phyloP scores from a whole-genome alignment of 768 basidiomycete genomes.

The Mycena chlorophos region DNA sequence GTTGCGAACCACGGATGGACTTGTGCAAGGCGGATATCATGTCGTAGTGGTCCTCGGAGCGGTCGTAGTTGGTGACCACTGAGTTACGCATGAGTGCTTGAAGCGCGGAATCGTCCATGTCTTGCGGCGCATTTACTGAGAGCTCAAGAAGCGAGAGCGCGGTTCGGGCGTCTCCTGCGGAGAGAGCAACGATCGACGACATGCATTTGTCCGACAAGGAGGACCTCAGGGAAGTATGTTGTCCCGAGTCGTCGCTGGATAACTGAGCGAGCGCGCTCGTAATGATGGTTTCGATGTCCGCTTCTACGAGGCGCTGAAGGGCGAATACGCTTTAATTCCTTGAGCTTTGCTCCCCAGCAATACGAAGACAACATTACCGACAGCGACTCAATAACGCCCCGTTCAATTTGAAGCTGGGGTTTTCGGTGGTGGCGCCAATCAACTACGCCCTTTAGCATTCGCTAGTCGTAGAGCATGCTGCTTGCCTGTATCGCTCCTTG shows the following conservation, averaged over 20 bases:
- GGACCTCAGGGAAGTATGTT: conserved; percentile 25
- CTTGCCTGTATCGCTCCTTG: conserved; percentile 68
- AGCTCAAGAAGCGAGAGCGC: conserved; percentile 79
- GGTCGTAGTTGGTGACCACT: conserved; percentile 68
- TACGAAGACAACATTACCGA: conserved; percentile 45
- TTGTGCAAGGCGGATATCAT: conserved; percentile 87
- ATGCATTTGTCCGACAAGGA: conserved; percentile 51
- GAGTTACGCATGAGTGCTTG: conserved; percentile 61
- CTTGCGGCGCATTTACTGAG: conserved; percentile 47
- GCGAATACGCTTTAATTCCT: conserved; percentile 63
- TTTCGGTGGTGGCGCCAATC: conserved; percentile 86
- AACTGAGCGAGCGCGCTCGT: conserved; percentile 44
- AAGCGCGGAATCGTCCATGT: conserved; percentile 47
- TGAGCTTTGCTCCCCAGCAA: conserved; percentile 18
- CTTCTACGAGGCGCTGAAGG: conserved; percentile 63
- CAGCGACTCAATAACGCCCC: conserved; percentile 74
- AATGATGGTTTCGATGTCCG: conserved; percentile 61
- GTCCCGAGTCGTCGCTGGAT: conserved; percentile 21
- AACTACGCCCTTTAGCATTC: conserved; percentile 39
- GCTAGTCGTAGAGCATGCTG: conserved; percentile 5
- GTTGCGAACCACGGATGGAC: conserved; percentile 74
- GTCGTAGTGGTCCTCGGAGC: conserved; percentile 74
- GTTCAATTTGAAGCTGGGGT: conserved; percentile 82
- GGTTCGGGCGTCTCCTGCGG: conserved; percentile 72
- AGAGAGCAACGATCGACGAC: conserved; percentile 50